These are phyloP conservation scores for Alternaria sp. DNA, from an alignment of 2,329 filamentous ascomycete genomes.

Conservation along the genomic window DNA sequence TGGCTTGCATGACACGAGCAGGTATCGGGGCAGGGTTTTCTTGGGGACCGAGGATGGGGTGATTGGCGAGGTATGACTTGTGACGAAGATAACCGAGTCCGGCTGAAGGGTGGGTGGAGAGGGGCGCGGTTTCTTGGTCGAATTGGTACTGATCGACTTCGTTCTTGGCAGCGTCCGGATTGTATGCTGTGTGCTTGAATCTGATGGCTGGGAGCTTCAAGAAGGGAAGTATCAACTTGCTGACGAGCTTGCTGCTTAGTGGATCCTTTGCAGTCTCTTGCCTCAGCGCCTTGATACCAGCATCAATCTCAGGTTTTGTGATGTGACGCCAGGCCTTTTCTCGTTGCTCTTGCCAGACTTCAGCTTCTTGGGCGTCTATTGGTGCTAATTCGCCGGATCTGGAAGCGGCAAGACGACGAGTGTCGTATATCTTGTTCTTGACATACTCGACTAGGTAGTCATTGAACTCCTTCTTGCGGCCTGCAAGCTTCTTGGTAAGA, in stretches of 20 bases:
- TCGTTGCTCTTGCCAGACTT: slow-evolving; percentile 21
- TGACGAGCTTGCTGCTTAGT: slow-evolving; percentile 59
- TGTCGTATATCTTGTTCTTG: slow-evolving; percentile 42
- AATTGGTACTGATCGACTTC: slow-evolving; percentile 36
- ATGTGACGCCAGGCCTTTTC: slow-evolving; percentile 39
- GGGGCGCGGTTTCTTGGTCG: slow-evolving; percentile 49
- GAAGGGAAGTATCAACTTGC: slow-evolving; percentile 59
- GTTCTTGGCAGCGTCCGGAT: slow-evolving; percentile 33
- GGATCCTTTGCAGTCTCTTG: slow-evolving; percentile 56
- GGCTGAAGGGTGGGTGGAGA: slow-evolving; percentile 69
- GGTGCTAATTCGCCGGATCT: slow-evolving; percentile 22
- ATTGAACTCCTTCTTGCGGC: slow-evolving; percentile 43
- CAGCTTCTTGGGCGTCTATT: slow-evolving; percentile 34
- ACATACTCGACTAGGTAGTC: slow-evolving; percentile 38
- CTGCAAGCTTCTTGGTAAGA: slow-evolving; percentile 52
- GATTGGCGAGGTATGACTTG: slow-evolving; percentile 62
- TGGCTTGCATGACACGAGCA: slow-evolving; percentile 62
- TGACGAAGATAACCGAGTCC: slow-evolving; percentile 68
- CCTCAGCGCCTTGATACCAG: slow-evolving; percentile 48
- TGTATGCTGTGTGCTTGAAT: slow-evolving; percentile 31
- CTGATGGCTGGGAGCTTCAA: slow-evolving; percentile 61
- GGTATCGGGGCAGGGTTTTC: slow-evolving; percentile 58
- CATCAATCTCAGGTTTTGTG: slow-evolving; percentile 30
- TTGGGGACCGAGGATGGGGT: slow-evolving; percentile 67
- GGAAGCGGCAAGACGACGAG: slow-evolving; percentile 28